A percentile compares a stretch with the other conserved stretches of the same genome.
These are phyloP conservation scores for Cyberlindnera meyerae DNA, from an alignment of 805 yeast species.

Conservation along the genomic window DNA sequence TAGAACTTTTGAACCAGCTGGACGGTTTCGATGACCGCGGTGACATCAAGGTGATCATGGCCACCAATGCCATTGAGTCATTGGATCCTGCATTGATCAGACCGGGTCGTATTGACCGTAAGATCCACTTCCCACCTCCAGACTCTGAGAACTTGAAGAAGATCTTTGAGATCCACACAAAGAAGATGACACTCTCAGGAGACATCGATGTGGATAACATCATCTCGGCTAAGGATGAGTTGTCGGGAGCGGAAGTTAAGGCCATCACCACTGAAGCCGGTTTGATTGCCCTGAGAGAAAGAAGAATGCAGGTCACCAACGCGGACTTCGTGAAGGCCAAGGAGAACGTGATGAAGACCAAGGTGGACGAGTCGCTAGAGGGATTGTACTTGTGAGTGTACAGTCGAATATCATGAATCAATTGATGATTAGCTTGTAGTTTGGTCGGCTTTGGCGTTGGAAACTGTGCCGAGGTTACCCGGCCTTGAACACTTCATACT, in stretches of 20 bases:
- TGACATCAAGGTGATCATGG: constrained; percentile 97
- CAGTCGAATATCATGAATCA: too few relatives aligned
- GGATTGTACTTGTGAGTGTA: constrained; percentile 68
- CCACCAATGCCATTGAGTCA: constrained; percentile 90
- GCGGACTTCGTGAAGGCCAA: constrained; percentile 91
- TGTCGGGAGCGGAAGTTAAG: constrained; percentile 96
- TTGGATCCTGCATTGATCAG: constrained; percentile 94
- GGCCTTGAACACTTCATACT: too few relatives aligned
- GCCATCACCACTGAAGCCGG: constrained; percentile 99
- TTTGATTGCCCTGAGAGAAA: constrained; percentile 87
- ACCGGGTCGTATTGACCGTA: constrained; percentile 96
- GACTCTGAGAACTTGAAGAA: constrained; percentile 90
- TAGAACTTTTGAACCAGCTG: constrained; percentile 88
- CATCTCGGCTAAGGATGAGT: constrained; percentile 85
- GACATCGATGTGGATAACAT: constrained; percentile 88
- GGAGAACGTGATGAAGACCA: constrained; percentile 92
- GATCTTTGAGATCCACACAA: constrained; percentile 86
- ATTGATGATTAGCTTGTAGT: too few relatives aligned
- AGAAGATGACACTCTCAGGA: constrained; percentile 83
- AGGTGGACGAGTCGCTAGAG: constrained; percentile 93
- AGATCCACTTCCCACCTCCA: constrained; percentile 93
- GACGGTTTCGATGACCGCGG: constrained; percentile 98
- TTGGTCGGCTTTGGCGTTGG: too few relatives aligned
- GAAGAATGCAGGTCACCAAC: constrained; percentile 96
- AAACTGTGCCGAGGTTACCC: too few relatives aligned